Evolutionary conservation across 352 stramenopile species (phyloP).

Genomic region (Phytophthora cajani): DNA sequence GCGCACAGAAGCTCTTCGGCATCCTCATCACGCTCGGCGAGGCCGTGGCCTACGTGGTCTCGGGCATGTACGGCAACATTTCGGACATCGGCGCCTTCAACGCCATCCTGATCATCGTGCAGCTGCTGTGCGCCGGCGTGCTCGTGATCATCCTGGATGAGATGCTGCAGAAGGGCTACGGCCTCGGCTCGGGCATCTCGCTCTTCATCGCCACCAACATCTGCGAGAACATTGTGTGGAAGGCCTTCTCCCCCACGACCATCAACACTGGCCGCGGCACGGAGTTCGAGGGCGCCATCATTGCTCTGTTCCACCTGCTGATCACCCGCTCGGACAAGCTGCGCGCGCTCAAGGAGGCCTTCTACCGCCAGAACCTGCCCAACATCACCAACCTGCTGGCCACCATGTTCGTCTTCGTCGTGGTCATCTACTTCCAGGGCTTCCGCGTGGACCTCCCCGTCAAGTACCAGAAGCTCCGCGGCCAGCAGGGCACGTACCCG

Average conservation of each 20-base stretch:
- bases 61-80: constrained; percentile 99
- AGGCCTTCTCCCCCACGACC: constrained; percentile 99
- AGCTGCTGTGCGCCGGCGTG: constrained; percentile 98
- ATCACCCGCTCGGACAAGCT: constrained; percentile 99
- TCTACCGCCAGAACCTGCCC: constrained; percentile 99
- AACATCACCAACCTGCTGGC: constrained; percentile 99
- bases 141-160: constrained; percentile 99
- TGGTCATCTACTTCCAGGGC: constrained; percentile 99
- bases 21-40: constrained; percentile 99
- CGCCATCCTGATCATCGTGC: constrained; percentile 98
- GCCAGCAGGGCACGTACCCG: constrained; percentile 98
- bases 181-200: constrained; percentile 98
- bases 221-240: constrained; percentile 99
- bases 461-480: constrained; percentile 99
- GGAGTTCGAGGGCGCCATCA: constrained; percentile 99
- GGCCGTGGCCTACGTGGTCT: constrained; percentile 99
- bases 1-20: constrained; percentile 99
- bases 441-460: constrained; percentile 93
- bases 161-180: constrained; percentile 99
- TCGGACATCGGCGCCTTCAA: constrained; percentile 98
- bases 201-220: constrained; percentile 99
- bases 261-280: constrained; percentile 99
- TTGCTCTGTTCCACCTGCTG: constrained; percentile 98
- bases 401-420: constrained; percentile 98
- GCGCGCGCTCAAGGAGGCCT: constrained; percentile 96